Base-by-base conservation (phyloP, 1,139 yeast species). In the Suhomyces anneliseae region DNA sequence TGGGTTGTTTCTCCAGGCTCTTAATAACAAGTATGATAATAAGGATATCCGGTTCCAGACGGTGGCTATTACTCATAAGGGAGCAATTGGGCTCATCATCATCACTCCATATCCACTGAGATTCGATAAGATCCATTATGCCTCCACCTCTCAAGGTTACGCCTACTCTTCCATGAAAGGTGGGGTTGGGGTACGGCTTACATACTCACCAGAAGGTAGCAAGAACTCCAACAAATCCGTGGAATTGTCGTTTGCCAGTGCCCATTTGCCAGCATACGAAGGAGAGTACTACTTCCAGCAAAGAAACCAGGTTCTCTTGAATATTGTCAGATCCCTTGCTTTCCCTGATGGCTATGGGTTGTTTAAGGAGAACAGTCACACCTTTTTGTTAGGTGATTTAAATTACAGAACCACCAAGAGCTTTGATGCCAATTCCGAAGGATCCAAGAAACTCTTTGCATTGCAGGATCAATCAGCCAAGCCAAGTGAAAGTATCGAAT, bases 351-450 rank as follows among this genome's bases (percentile, higher is more conserved):
- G 83, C 2, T 74, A 60, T 64, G 82, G 81, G 39, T 71, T 78
- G n/a, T 68, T 81, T 48, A 81, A 76, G 57, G 85, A 83, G 0
- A 60, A 68, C 0, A 59, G 76, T 7, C 96, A 87, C 60, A 66
- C 84, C 9, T 86, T 90, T 57, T 66, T 90, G 48, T 67, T 88
- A 75, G 97, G 97, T 0, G 97, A 90, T 63, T 70, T 90, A 56
- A 90, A 90, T 63, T 90, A 87, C 64, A 74, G 97, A 43, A 78
- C 83, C 4, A 65, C 74, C 3, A 69, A 79, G 50, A 53, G 62
- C 35, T 54, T 57, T 39, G 56, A 55, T 24, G 44, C 53, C 14
- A 44, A 31, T 10, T 42, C 50, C 14, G 38, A 38, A 4, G 32
- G 33, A 7, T 19, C 44, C 2, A 24, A 36, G 14, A n/a, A 32